Conservation (phyloP, 495 filamentous ascomycete species). For the Aspergillus diversus region DNA sequence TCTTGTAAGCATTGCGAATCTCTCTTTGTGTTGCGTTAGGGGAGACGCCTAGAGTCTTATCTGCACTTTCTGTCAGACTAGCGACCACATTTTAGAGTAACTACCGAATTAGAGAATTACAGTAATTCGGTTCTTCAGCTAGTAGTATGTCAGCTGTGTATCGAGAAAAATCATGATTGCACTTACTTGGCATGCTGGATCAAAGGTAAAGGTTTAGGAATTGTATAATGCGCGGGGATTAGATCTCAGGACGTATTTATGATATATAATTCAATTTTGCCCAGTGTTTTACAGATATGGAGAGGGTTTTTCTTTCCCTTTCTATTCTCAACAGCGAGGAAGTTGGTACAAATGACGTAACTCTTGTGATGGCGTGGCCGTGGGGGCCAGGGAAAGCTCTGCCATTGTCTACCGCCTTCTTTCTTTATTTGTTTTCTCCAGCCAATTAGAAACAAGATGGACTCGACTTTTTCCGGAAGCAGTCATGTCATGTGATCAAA, state of each 20-base stretch:
- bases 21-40: slow-evolving; percentile 77
- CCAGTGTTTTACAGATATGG: no score
- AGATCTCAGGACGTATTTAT: no score
- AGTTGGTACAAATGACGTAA: no score
- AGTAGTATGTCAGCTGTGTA: slow-evolving; percentile 11
- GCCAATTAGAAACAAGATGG: background rate
- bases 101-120: slow-evolving; percentile 23
- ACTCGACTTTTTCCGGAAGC: background rate
- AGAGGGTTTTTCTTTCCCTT: no score
- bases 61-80: slow-evolving; percentile 28
- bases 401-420: background rate
- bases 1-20: slow-evolving; percentile 94
- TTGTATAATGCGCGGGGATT: no score
- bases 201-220: no score
- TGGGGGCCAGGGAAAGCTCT: background rate
- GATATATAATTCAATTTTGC: no score
- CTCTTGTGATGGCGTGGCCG: no score
- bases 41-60: slow-evolving; percentile 72
- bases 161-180: background rate
- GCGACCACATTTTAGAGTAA: background rate
- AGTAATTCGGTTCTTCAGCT: slow-evolving; percentile 37
- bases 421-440: no score
- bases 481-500: slow-evolving; percentile 5
- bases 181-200: no score
- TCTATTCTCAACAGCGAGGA: no score